Percentiles rank a stretch among this genome's conserved stretches.
Evolutionary conservation across 2,329 filamentous ascomycete species (phyloP).

Genomic region (Lasiodiplodia theobromae): DNA sequence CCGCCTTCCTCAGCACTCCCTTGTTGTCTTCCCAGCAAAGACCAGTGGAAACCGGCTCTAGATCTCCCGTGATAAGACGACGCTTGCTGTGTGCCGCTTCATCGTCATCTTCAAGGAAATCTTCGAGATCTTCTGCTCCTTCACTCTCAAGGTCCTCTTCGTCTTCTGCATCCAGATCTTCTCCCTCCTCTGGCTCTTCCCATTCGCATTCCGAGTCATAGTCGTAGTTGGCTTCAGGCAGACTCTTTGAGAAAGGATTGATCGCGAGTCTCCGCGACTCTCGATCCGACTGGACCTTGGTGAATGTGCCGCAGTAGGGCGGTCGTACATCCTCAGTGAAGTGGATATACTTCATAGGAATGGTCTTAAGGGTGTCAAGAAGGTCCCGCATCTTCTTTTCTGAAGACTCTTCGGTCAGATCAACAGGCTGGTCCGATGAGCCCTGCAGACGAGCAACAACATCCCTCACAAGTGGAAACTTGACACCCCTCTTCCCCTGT

Average conservation of each 20-base stretch:
- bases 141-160: conserved; percentile 76
- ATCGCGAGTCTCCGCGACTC: conserved; percentile 57
- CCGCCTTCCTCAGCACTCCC: conserved; percentile 51
- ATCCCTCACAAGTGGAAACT: conserved; percentile 39
- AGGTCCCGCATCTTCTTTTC: conserved; percentile 37
- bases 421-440: conserved; percentile 50
- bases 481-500: conserved; percentile 25
- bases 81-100: conserved; percentile 67
- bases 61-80: conserved; percentile 67
- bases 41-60: conserved; percentile 80
- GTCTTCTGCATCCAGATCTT: conserved; percentile 69
- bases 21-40: conserved; percentile 78
- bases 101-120: conserved; percentile 87
- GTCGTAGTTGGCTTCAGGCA: conserved; percentile 75
- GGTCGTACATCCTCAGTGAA: conserved; percentile 70
- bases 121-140: conserved; percentile 86
- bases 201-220: conserved; percentile 88
- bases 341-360: conserved; percentile 70
- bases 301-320: conserved; percentile 76
- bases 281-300: conserved; percentile 60
- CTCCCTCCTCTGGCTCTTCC: conserved; percentile 76
- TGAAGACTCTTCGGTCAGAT: conserved; percentile 49
- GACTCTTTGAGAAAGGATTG: conserved; percentile 61
- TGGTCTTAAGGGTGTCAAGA: conserved; percentile 55
- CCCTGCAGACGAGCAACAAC: conserved; percentile 55